These are phyloP conservation scores for Calophaca sinica DNA, from an alignment of 306 rosid genomes.

Conservation along the genomic window DNA sequence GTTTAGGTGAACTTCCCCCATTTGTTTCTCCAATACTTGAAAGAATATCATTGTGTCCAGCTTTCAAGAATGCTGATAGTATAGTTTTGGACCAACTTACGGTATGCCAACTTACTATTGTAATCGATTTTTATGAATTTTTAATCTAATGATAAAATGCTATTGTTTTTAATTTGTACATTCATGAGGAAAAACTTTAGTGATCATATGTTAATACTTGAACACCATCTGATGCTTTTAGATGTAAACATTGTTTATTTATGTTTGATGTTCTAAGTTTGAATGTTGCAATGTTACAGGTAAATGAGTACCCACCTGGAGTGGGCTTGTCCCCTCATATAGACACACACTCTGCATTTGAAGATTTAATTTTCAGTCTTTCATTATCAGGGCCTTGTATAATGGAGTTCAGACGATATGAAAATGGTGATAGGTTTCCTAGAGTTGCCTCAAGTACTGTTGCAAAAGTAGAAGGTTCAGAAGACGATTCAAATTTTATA, in stretches of 20 bases:
- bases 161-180: constrained; percentile 21
- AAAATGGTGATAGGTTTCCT: constrained; percentile 55
- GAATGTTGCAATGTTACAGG: constrained; percentile 60
- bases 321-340: constrained; percentile 97
- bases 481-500: constrained; percentile 58
- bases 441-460: constrained; percentile 54
- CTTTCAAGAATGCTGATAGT: constrained; percentile 48
- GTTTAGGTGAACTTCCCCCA: constrained; percentile 81
- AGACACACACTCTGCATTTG: constrained; percentile 99
- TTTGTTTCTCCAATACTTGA: constrained; percentile 73
- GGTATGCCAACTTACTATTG: constrained; percentile 52
- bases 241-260: constrained; percentile 20
- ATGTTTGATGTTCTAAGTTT: constrained; percentile 38
- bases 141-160: constrained; percentile 11
- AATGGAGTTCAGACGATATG: constrained; percentile 89
- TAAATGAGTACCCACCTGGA: constrained; percentile 94
- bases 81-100: constrained; percentile 83
- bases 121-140: constrained; percentile 3
- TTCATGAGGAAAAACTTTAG: background rate
- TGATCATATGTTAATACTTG: constrained; percentile 2
- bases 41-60: constrained; percentile 63
- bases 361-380: constrained; percentile 94
- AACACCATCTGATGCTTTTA: background rate
- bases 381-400: constrained; percentile 96
- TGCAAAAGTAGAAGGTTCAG: constrained; percentile 49